phyloP scores from a whole-genome alignment of 2,329 filamentous ascomycete species.

The Niveomyces coronatus region DNA sequence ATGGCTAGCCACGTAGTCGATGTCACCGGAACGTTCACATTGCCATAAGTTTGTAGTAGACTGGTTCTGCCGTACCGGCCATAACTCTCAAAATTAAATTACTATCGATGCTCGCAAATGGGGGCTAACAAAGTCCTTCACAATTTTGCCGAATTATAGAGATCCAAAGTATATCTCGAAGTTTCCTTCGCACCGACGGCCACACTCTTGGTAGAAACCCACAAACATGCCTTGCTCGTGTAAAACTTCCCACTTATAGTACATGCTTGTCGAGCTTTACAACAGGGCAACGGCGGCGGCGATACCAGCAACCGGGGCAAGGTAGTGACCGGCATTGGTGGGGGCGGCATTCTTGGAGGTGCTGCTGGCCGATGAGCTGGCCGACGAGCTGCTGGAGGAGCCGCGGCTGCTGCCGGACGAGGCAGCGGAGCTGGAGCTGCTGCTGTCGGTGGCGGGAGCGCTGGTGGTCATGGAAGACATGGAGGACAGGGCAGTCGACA shows the following conservation, averaged over 20 bases:
- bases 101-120: too few species aligned
- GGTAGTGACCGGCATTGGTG: constrained; percentile 5
- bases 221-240: too few species aligned
- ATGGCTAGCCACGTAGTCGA: too few species aligned
- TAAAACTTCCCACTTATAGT: constrained; percentile 2
- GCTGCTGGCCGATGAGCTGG: background rate
- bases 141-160: too few species aligned
- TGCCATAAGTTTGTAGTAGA: too few species aligned
- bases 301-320: constrained; percentile 8
- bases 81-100: too few species aligned
- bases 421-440: background rate
- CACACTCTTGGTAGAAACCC: too few species aligned
- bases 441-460: background rate
- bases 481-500: background rate
- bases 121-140: too few species aligned
- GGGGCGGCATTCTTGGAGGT: constrained; percentile 2
- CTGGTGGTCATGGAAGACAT: background rate
- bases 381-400: background rate
- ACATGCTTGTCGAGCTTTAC: background rate
- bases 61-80: too few species aligned
- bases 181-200: too few species aligned
- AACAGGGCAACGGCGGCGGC: constrained; percentile 10
- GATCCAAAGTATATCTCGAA: too few species aligned
- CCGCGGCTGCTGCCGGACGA: background rate
- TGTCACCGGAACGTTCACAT: too few species aligned